Base-by-base conservation (phyloP, 2,329 filamentous ascomycete species). In the Fusarium oligoseptatum region DNA sequence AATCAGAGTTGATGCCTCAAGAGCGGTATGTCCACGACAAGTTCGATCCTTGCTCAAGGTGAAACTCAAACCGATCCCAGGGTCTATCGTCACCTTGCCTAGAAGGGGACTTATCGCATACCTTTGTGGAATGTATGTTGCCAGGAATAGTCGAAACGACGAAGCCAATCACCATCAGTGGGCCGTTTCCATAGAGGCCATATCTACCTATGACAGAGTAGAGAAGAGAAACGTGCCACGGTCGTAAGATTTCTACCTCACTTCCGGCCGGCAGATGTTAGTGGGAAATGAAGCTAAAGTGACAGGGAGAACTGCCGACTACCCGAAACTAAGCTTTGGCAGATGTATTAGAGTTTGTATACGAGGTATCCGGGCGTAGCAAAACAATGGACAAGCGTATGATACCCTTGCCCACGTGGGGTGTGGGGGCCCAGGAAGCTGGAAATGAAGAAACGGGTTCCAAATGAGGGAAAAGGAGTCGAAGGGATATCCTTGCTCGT, bases 281-380 rank as follows among this genome's bases (percentile, higher is more conserved):
- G 32, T 22, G 32, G 3, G 14, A 36, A 37, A 10, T 36, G 32
- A 58, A 12, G 10, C 22, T 39, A 41, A 9, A 39, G 15, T 27
- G 34, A 60, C 36, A 39, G 15, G 24, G 34, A n/a, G 22, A 41
- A 60, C 34, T 60, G 34, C 36, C 56, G 56, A 32, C 34, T 29
- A 39, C 22, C 56, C 55, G 32, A 27, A 60, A 20, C 15, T 27
- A 39, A 27, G 22, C 36, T 20, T 14, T 22, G 36, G 17, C 1
- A 41, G 10, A 41, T 41, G 24, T 4, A 27, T 60, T 60, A 60
- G 22, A 60, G 56, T 60, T 60, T 60, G 34, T 60, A 60, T 60
- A 37, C 56, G 52, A 57, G 32, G 52, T 2, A 17, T 36, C 52
- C 12, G 14, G 29, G 32, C 8, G 52, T 22, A 57, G 52, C 14